Percentiles rank a stretch among this genome's conserved stretches.
Evolutionary conservation across 2,329 filamentous ascomycete species (phyloP).

Genomic region (Sclerotinia trifoliorum): DNA sequence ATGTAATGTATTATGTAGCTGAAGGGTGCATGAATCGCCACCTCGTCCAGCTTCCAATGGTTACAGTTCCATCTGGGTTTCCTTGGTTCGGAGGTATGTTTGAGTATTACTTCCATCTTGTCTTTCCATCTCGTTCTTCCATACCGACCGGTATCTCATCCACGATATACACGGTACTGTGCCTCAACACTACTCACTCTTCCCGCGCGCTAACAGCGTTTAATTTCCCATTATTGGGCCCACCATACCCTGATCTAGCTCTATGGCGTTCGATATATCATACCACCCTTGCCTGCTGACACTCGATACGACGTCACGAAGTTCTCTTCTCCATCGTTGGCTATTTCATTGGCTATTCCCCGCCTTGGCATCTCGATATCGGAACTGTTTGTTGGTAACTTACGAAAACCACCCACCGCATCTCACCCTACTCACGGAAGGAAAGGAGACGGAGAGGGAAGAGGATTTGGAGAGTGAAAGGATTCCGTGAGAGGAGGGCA

Average conservation of each 20-base stretch:
- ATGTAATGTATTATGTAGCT: slow-evolving; percentile 7
- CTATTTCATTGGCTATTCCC: slow-evolving; percentile 13
- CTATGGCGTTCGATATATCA: slow-evolving; percentile 24
- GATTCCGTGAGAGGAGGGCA: background rate
- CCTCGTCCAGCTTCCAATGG: background rate
- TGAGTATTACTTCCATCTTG: background rate
- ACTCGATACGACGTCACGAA: slow-evolving; percentile 14
- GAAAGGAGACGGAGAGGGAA: background rate
- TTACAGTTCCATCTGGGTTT: background rate
- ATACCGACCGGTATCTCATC: background rate
- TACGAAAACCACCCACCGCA: slow-evolving; percentile 22
- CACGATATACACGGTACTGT: slow-evolving; percentile 6
- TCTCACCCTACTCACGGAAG: slow-evolving; percentile 15
- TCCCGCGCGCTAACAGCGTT: slow-evolving; percentile 24
- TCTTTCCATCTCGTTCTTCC: background rate
- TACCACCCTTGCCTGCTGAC: slow-evolving; percentile 23
- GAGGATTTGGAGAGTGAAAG: background rate
- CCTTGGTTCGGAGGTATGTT: slow-evolving; percentile 5
- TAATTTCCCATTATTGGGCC: slow-evolving; percentile 21
- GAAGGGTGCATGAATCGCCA: slow-evolving; percentile 11
- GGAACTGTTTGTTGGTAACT: slow-evolving; percentile 11
- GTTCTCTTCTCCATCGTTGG: slow-evolving; percentile 7
- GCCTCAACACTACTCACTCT: background rate
- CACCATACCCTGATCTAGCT: slow-evolving; percentile 17
- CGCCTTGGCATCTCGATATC: slow-evolving; percentile 22